Evolutionary conservation across 2,329 filamentous ascomycete species (phyloP).

Genomic region (Calonectria pteridis): DNA sequence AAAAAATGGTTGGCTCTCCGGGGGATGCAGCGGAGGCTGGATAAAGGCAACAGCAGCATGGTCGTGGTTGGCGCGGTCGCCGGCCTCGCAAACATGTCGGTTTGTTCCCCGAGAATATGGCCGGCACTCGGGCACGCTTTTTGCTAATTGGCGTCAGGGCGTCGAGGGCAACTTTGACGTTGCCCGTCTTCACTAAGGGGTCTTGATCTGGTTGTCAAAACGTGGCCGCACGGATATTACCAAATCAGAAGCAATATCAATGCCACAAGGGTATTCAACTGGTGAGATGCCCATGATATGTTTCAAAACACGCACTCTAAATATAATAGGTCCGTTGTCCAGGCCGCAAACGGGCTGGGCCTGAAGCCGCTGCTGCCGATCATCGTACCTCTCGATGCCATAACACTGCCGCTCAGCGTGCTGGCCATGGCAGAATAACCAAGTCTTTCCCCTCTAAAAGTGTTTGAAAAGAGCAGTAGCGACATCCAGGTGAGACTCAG

Average conservation of each 20-base stretch:
- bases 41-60: slow-evolving; percentile 11
- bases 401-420: slow-evolving; percentile 25
- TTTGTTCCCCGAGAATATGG: neutral
- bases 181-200: slow-evolving; percentile 30
- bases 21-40: slow-evolving; percentile 21
- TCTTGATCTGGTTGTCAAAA: slow-evolving; percentile 18
- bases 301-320: slow-evolving; percentile 4
- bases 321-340: slow-evolving; percentile 26
- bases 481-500: slow-evolving; percentile 1
- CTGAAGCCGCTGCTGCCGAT: slow-evolving; percentile 27
- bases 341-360: slow-evolving; percentile 27
- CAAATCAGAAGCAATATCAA: slow-evolving; percentile 24
- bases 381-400: slow-evolving; percentile 18
- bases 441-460: slow-evolving; percentile 21
- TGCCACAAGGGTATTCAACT: slow-evolving; percentile 28
- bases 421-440: slow-evolving; percentile 20
- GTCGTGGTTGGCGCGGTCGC: slow-evolving; percentile 29
- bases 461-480: slow-evolving; percentile 14
- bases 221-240: slow-evolving; percentile 23
- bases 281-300: neutral
- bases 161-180: slow-evolving; percentile 25
- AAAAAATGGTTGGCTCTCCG: slow-evolving; percentile 26
- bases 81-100: slow-evolving; percentile 33
- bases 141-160: slow-evolving; percentile 12
- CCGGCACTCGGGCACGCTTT: neutral